A percentile compares a stretch with the other conserved stretches of the same genome.
phyloP scores from a whole-genome alignment of 306 rosid species.

The Macrotyloma uniflorum region DNA sequence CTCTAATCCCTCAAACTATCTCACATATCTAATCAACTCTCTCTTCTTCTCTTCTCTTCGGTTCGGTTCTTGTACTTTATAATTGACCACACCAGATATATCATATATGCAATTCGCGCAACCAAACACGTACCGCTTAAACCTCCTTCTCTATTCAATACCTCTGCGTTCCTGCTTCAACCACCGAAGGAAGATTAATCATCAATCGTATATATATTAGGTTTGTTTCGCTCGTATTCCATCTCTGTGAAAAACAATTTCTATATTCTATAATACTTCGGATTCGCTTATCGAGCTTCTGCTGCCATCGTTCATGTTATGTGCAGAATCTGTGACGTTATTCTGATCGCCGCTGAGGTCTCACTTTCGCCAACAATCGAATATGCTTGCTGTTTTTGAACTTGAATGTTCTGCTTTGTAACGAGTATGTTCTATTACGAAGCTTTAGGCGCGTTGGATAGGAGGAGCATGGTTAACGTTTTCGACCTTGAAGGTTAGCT shows the following conservation, averaged over 20 bases:
- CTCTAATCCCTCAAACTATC: neutral
- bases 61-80: neutral
- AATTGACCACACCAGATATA: neutral
- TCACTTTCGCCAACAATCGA: neutral
- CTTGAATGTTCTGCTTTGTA: constrained; percentile 18
- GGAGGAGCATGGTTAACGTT: constrained; percentile 26
- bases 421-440: neutral
- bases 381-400: constrained; percentile 17
- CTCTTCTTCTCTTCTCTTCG: neutral
- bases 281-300: neutral
- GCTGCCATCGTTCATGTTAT: neutral
- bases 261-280: neutral
- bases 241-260: constrained; percentile 1
- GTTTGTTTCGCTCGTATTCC: constrained; percentile 23
- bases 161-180: neutral
- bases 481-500: constrained; percentile 25
- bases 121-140: neutral
- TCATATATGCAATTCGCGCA: neutral
- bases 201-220: neutral
- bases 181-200: neutral
- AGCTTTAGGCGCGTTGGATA: neutral
- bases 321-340: constrained; percentile 18
- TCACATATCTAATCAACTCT: neutral
- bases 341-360: constrained; percentile 28
- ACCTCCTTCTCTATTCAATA: neutral